Conservation (phyloP, 2,329 filamentous ascomycete species). For the Beauveria asiatica region DNA sequence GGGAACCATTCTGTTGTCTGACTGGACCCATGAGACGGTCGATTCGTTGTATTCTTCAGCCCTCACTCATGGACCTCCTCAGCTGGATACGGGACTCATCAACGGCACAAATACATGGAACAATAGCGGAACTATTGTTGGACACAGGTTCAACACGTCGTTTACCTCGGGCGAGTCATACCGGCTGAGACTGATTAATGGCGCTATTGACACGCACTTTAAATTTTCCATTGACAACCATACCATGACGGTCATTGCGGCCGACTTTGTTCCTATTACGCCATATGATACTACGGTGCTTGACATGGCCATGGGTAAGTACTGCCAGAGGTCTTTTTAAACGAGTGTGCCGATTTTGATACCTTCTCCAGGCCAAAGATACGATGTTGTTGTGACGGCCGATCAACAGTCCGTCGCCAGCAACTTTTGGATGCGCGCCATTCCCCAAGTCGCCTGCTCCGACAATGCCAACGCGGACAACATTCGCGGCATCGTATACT, state of each 20-base stretch:
- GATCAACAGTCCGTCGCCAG: background rate
- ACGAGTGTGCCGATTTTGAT: background rate
- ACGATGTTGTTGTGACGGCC: background rate
- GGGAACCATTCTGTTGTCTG: slow-evolving; percentile 48
- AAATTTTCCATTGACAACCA: slow-evolving; percentile 49
- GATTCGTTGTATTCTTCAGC: background rate
- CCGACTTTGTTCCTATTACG: slow-evolving; percentile 49
- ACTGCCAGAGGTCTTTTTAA: background rate
- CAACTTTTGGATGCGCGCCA: slow-evolving; percentile 41
- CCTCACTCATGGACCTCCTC: background rate
- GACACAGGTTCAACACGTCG: slow-evolving; percentile 26
- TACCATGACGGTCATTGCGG: slow-evolving; percentile 46
- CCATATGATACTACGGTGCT: slow-evolving; percentile 45
- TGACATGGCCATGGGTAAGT: slow-evolving; percentile 39
- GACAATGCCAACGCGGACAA: slow-evolving; percentile 30
- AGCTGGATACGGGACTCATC: slow-evolving; percentile 36
- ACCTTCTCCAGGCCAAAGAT: background rate
- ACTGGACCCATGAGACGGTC: slow-evolving; percentile 41
- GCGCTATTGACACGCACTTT: slow-evolving; percentile 33
- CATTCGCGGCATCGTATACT: slow-evolving; percentile 21
- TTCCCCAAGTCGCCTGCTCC: slow-evolving; percentile 34
- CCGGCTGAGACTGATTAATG: slow-evolving; percentile 40
- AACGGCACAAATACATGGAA: slow-evolving; percentile 25
- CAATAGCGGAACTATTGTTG: slow-evolving; percentile 18
- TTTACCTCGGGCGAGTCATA: slow-evolving; percentile 36